Evolutionary conservation across 2,329 filamentous ascomycete species (phyloP).

Genomic region (Exophiala aquamarina): DNA sequence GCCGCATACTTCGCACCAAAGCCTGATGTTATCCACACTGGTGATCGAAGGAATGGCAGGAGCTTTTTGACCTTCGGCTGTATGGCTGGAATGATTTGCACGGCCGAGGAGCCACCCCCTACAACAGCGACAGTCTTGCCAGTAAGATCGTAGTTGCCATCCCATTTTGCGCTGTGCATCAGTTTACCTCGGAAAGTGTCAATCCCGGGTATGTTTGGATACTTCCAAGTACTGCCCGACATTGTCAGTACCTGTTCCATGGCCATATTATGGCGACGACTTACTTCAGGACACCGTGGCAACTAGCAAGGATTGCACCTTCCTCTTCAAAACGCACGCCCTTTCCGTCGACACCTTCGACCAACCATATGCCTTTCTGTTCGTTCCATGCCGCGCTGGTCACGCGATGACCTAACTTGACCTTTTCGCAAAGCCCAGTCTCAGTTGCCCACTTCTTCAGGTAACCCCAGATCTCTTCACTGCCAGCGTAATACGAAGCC

Average conservation of each 20-base stretch:
- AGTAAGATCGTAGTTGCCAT: slow-evolving; percentile 42
- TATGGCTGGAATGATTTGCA: slow-evolving; percentile 48
- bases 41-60: neutral
- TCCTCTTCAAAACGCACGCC: too few relatives aligned
- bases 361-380: slow-evolving; percentile 47
- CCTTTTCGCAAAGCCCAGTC: slow-evolving; percentile 48
- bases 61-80: too few relatives aligned
- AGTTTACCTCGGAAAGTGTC: slow-evolving; percentile 34
- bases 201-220: slow-evolving; percentile 27
- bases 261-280: slow-evolving; percentile 32
- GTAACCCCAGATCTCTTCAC: slow-evolving; percentile 48
- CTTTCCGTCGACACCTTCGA: too few relatives aligned
- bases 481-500: slow-evolving; percentile 45
- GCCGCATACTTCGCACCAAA: slow-evolving; percentile 15
- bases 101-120: slow-evolving; percentile 42
- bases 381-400: slow-evolving; percentile 50
- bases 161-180: slow-evolving; percentile 42
- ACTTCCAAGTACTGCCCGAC: slow-evolving; percentile 28
- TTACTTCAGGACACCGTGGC: slow-evolving; percentile 43
- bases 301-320: too few relatives aligned
- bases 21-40: neutral
- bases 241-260: slow-evolving; percentile 34
- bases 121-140: slow-evolving; percentile 44
- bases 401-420: slow-evolving; percentile 50
- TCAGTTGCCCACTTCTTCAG: too few relatives aligned